These are phyloP conservation scores for Coemansia sp. DNA, from an alignment of 192 early-diverging fungal species.

Conservation along the genomic window DNA sequence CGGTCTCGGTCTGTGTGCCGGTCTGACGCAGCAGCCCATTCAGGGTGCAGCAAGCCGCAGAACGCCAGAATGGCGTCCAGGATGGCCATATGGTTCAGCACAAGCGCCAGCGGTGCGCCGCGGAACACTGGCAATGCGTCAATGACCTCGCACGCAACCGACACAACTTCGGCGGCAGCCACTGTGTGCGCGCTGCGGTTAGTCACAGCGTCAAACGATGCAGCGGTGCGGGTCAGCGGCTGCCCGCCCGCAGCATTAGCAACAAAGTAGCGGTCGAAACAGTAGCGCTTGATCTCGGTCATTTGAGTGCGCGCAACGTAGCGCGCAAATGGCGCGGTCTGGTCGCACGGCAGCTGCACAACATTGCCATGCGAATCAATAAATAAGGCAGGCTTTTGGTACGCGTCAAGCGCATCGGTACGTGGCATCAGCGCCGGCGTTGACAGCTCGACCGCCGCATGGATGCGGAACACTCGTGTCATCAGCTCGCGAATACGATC, in stretches of 20 bases:
- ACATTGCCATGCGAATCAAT: conserved; percentile 80
- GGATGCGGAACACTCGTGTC: conserved; percentile 65
- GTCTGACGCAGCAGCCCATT: conserved; percentile 36
- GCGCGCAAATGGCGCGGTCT: conserved; percentile 89
- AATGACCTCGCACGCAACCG: conserved; percentile 72
- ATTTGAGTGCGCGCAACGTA: conserved; percentile 74
- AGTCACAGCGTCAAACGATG: conserved; percentile 90
- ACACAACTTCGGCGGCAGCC: conserved; percentile 87
- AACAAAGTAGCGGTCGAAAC: conserved; percentile 80
- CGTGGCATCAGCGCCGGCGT: conserved; percentile 84
- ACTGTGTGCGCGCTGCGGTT: conserved; percentile 61
- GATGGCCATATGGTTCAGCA: conserved; percentile 74
- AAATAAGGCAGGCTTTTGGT: conserved; percentile 71
- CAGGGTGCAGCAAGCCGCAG: conserved; percentile 61
- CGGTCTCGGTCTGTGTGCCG: conserved; percentile 2
- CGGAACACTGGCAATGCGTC: conserved; percentile 69
- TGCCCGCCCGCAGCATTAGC: conserved; percentile 83
- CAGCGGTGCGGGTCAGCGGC: conserved; percentile 73
- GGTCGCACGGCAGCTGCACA: conserved; percentile 84
- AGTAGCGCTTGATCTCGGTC: conserved; percentile 78
- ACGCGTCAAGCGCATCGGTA: conserved; percentile 55
- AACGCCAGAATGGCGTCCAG: conserved; percentile 74
- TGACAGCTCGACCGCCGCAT: conserved; percentile 81
- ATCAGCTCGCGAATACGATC: conserved; percentile 70
- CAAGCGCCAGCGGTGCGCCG: conserved; percentile 57